Evolutionary conservation across 257 asterid species (phyloP), one percentile per base, ranked within the genome.

Genomic region (Fraxinus quadrangulata): DNA sequence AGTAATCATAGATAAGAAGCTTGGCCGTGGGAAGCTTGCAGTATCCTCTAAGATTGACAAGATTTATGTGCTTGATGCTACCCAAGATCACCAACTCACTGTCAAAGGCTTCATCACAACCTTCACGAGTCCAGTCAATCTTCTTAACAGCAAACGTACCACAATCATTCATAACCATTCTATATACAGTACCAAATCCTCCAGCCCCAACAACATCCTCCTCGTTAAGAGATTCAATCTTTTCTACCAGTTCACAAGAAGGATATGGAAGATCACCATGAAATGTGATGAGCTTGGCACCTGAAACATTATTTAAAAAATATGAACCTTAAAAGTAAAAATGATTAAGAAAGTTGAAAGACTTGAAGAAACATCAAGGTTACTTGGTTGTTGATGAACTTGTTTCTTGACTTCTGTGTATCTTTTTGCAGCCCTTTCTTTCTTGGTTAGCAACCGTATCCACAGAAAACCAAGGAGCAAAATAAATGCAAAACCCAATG

Each of bases 91-190:
- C 99, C 30, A 95, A 86, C 89, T 95, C 99, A 70, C 99, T 88
- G 77, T 95, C 99, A 40, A 95, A 95, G 4, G 84, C 96, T 87
- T 95, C 97, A 78, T 95, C 99, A 6, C 91, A 95, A 37, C 98
- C 98, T 86, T 95, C 97, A 79, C 94, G 92, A 71, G 93, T 72
- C 33, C 89, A 85, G 73, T 95, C 99, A 42, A 95, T 90, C 83
- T 96, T 88, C 83, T 95, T 95, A 26, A 95, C 98, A 51, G 99
- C 99, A 85, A 89, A 95, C 71, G 98, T 90, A 17, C 97, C 98
- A 75, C 97, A 91, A 78, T 95, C 99, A 82, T 95, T 95, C 99
- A 95, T 95, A 65, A 93, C 98, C 99, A 95, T 95, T 77, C 97
- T 88, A 63, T 91, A 95, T 0, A 95, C 99, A 1, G 99, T 95